Conservation (phyloP, 768 basidiomycete species). For the Lactarius sp. region DNA sequence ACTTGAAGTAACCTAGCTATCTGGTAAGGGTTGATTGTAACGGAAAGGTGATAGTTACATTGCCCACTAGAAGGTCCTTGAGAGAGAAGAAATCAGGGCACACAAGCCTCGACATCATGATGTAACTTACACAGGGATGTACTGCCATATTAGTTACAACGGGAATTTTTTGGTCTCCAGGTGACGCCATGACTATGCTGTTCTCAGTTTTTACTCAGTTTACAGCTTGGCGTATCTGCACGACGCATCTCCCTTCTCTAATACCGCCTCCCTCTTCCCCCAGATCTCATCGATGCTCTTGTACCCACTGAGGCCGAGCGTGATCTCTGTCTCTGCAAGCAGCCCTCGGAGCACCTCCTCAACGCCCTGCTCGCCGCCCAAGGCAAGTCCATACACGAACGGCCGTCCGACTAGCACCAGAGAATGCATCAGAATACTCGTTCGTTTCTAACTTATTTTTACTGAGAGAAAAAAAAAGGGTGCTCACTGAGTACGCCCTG, state of each 20-base stretch:
- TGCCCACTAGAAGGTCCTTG: no score
- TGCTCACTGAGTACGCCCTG: conserved; percentile 69
- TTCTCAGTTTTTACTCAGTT: neutral
- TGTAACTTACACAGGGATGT: no score
- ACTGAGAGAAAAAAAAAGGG: neutral
- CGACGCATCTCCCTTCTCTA: conserved; percentile 39
- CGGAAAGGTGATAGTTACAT: no score
- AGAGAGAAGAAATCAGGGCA: no score
- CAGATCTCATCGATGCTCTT: conserved; percentile 54
- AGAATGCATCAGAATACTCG: neutral
- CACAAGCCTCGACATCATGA: no score
- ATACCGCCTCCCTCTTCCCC: conserved; percentile 49
- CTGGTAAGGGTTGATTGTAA: no score
- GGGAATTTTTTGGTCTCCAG: no score
- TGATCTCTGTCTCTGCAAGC: conserved; percentile 62
- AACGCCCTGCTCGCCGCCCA: conserved; percentile 68
- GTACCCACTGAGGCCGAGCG: conserved; percentile 60
- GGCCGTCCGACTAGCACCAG: conserved; percentile 57
- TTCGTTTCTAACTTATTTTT: neutral
- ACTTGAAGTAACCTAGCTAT: no score
- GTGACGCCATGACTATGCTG: no score
- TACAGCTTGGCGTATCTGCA: neutral
- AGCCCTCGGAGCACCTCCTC: conserved; percentile 67
- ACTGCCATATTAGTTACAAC: no score
- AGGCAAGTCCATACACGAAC: conserved; percentile 65